Base-by-base conservation (phyloP, 345 rosid species). In the Cardamine resedifolia region DNA sequence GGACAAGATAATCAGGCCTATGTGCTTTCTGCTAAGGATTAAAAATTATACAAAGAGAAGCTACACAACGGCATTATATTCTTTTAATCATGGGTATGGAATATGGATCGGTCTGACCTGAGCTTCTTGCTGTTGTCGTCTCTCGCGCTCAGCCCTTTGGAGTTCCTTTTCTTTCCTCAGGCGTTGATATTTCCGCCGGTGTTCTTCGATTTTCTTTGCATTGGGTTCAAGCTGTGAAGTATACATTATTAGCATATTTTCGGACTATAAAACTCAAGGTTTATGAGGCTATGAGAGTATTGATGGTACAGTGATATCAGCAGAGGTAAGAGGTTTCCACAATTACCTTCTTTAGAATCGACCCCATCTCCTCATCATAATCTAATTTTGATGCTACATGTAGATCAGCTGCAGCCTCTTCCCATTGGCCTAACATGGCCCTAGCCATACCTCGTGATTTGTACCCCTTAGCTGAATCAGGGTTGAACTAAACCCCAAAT, bases 381-480 rank as follows among this genome's bases (percentile, higher is more conserved):
- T 93, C 97, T 71, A 93, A 64, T 61, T 88, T 87, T 50, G 98
- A 88, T 28, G 96, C 98, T 56, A 81, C 76, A 72, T 86, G 94
- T 56, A 93, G 80, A 70, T 93, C 98, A 64, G 75, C 82, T 43
- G 89, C 92, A 43, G 98, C 90, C 50, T 81, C 88, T 78, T 86
- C 92, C 96, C 94, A 88, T 48, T 60, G 84, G 68, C 96, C 97
- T 68, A 93, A 74, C 86, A 85, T 74, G 60, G 88, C 87, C 73
- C 78, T 83, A 68, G 96, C 98, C 82, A 90, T 83, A 50, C 97
- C 98, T 70, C 87, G 82, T 64, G 82, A 76, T 86, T 93, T 93
- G 76, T 85, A 85, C 78, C 90, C 96, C 83, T 89, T 89, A 41
- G 97, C 98, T 18, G 89, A 88, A 80, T 93, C 89, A 31, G 94